These are phyloP conservation scores for Durio zibethinus DNA, from an alignment of 345 rosid genomes.

Conservation along the genomic window DNA sequence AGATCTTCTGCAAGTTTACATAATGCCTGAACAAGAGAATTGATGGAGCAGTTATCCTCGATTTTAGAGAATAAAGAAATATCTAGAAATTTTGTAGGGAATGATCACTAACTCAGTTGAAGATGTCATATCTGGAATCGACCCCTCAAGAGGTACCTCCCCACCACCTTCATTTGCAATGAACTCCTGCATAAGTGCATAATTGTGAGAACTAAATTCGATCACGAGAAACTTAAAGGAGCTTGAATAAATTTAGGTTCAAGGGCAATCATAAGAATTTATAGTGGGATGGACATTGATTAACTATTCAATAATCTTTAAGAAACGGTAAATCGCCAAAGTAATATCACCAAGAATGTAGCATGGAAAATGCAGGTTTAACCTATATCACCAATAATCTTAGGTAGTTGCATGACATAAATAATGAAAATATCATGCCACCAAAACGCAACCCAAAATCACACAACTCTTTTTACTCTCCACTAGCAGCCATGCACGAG, in stretches of 20 bases:
- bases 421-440: background rate
- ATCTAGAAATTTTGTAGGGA: background rate
- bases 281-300: background rate
- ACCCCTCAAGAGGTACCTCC: conserved; percentile 95
- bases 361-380: background rate
- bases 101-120: conserved; percentile 80
- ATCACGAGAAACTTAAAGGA: background rate
- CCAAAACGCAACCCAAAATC: background rate
- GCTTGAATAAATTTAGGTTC: conserved; percentile 9
- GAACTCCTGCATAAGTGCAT: conserved; percentile 61
- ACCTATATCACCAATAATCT: background rate
- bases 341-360: background rate
- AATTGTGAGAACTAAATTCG: background rate
- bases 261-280: background rate
- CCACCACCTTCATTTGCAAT: conserved; percentile 79
- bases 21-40: conserved; percentile 57
- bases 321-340: background rate
- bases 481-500: background rate
- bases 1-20: conserved; percentile 81
- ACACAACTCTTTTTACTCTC: background rate
- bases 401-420: background rate
- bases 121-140: conserved; percentile 99
- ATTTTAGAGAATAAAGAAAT: background rate
- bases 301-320: background rate
- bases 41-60: background rate